Conservation (phyloP, 306 rosid genomes). For the Quercus robur region DNA sequence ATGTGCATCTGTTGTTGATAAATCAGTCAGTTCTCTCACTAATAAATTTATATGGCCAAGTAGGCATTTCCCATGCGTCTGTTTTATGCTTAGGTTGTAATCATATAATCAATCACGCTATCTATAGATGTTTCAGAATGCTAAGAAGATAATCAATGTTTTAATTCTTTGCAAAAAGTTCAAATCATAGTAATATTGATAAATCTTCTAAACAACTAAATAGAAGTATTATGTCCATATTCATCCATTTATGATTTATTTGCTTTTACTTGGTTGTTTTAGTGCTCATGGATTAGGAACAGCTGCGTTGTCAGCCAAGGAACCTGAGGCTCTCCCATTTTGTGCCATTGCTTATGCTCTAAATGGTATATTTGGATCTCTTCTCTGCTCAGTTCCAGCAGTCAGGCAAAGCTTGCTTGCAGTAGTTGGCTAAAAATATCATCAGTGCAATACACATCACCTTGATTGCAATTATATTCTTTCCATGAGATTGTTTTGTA, state of each 20-base stretch:
- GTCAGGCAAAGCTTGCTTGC: slow-evolving; percentile 79
- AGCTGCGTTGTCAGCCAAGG: slow-evolving; percentile 93
- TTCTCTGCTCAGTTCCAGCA: slow-evolving; percentile 78
- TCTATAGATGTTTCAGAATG: neutral
- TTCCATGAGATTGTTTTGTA: neutral
- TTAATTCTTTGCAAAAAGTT: neutral
- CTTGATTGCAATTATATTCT: neutral
- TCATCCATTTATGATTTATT: slow-evolving; percentile 1
- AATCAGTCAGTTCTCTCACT: neutral
- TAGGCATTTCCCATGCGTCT: too few relatives aligned
- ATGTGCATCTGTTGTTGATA: slow-evolving; percentile 7
- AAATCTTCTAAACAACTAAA: neutral
- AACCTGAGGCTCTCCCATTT: slow-evolving; percentile 97
- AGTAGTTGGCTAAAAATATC: slow-evolving; percentile 52
- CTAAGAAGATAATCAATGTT: neutral
- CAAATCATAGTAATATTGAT: neutral
- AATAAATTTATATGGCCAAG: neutral
- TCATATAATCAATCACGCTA: neutral
- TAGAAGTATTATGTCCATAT: neutral
- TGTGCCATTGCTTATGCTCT: slow-evolving; percentile 92
- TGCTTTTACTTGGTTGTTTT: slow-evolving; percentile 15
- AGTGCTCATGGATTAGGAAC: slow-evolving; percentile 98
- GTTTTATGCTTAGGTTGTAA: neutral
- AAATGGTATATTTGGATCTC: slow-evolving; percentile 89
- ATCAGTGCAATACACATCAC: neutral